These are phyloP conservation scores for Fusarium succisae DNA, from an alignment of 2,329 filamentous ascomycete genomes.

Conservation along the genomic window DNA sequence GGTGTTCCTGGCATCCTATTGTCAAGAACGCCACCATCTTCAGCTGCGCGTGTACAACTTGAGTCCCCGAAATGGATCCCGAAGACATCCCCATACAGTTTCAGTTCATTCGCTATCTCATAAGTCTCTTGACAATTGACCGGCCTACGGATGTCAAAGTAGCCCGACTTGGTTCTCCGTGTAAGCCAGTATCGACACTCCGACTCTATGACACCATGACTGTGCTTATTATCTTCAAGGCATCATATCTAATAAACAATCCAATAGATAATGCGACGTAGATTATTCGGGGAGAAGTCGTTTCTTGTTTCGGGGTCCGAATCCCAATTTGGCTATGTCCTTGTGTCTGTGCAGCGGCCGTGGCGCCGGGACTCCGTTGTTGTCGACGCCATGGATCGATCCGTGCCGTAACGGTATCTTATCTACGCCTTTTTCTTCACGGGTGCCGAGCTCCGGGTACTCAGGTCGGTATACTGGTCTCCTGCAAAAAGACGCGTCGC, in stretches of 20 bases:
- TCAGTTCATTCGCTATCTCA: accelerated
- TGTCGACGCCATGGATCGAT: background rate
- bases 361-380: background rate
- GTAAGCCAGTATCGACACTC: background rate
- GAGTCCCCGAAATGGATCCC: slow-evolving; percentile 18
- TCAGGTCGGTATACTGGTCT: accelerated
- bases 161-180: background rate
- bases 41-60: background rate
- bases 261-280: background rate
- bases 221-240: background rate
- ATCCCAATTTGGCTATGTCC: background rate
- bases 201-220: background rate
- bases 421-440: background rate
- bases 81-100: background rate
- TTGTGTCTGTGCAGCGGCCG: background rate
- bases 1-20: background rate
- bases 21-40: background rate
- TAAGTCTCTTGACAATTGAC: background rate
- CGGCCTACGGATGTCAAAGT: background rate
- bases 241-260: background rate
- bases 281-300: accelerated
- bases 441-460: background rate
- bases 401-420: background rate
- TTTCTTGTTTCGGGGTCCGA: background rate
- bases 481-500: accelerated